Base-by-base conservation (phyloP, 176 grass and related monocot species). In the Oryza coarctata region DNA sequence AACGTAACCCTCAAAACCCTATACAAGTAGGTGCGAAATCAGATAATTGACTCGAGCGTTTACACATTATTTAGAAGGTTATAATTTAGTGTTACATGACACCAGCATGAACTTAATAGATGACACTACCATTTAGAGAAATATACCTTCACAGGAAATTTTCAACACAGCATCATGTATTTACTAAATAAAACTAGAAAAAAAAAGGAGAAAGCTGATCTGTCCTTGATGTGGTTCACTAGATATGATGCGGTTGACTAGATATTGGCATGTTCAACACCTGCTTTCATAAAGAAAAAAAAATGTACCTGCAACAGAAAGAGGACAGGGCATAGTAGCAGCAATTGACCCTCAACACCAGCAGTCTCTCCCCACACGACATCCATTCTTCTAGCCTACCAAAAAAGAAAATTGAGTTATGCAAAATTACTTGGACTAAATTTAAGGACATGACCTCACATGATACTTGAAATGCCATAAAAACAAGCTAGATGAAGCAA, bases 311-410 rank as follows among this genome's bases (percentile, higher is more conserved):
- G 96, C 87, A 98, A 90, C 58, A 91, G 83, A 74, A 98, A 98
- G 72, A 95, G 96, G 63, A 98, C 60, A 30, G 96, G 93, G 36
- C 88, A 95, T 63, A 98, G 72, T 63, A 99, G 91, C 83, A 84
- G 83, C 47, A 99, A 79, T 95, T 99, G 96, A 85, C 96, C 96
- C 77, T 99, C 93, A 87, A 99, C 96, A 81, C 96, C 96, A 88
- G 96, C 96, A 80, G 96, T 90, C 76, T 99, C 96, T 40, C 96
- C 96, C 96, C 96, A 99, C 71, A 99, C 96, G 1, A 99, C 96
- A 68, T 99, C 96, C 96, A 95, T 99, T 74, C 93, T 95, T 73
- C 91, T 99, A 73, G 96, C 96, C 96, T 99, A 86, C 44, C 45
- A 30, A 31, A 38, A 43, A 82, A 80, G 67, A 60, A 74, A 88